A percentile compares a stretch with the other conserved stretches of the same genome.
Evolutionary conservation across 768 basidiomycete species (phyloP).

Genomic region (Rossbeevera mucosa): DNA sequence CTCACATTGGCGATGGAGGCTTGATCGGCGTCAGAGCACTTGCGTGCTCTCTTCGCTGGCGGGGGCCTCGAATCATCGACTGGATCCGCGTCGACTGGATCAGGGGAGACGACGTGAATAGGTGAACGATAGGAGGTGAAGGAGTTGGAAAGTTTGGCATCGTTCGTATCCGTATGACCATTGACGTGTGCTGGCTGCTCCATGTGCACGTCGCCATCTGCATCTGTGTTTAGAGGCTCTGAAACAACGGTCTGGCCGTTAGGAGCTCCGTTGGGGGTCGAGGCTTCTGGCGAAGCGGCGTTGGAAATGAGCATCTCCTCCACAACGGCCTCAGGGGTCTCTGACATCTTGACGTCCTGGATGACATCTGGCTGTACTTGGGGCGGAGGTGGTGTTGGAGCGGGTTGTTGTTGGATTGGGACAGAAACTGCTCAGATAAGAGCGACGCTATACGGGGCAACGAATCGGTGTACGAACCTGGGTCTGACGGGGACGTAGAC

Average conservation of each 20-base stretch:
- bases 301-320: slow-evolving; percentile 14
- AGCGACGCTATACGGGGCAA: slow-evolving; percentile 21
- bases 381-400: slow-evolving; percentile 45
- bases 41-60: slow-evolving; percentile 79
- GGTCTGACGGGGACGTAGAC: slow-evolving; percentile 46
- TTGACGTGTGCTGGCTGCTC: slow-evolving; percentile 22
- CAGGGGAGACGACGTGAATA: slow-evolving; percentile 28
- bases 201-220: slow-evolving; percentile 32
- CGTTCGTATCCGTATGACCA: slow-evolving; percentile 16
- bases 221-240: slow-evolving; percentile 19
- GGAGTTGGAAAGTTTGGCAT: slow-evolving; percentile 17
- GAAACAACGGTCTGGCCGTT: slow-evolving; percentile 33
- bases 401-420: slow-evolving; percentile 41
- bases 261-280: slow-evolving; percentile 3
- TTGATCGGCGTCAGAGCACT: slow-evolving; percentile 71
- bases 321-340: slow-evolving; percentile 19
- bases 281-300: slow-evolving; percentile 10
- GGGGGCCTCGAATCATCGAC: slow-evolving; percentile 60
- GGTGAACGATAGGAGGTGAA: slow-evolving; percentile 35
- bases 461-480: slow-evolving; percentile 39
- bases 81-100: slow-evolving; percentile 14
- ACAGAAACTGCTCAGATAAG: slow-evolving; percentile 38
- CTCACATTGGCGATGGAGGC: slow-evolving; percentile 73
- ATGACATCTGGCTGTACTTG: slow-evolving; percentile 41
- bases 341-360: slow-evolving; percentile 57